phyloP scores from a whole-genome alignment of 192 early-diverging fungal genomes.

The Umbelopsis sp. region DNA sequence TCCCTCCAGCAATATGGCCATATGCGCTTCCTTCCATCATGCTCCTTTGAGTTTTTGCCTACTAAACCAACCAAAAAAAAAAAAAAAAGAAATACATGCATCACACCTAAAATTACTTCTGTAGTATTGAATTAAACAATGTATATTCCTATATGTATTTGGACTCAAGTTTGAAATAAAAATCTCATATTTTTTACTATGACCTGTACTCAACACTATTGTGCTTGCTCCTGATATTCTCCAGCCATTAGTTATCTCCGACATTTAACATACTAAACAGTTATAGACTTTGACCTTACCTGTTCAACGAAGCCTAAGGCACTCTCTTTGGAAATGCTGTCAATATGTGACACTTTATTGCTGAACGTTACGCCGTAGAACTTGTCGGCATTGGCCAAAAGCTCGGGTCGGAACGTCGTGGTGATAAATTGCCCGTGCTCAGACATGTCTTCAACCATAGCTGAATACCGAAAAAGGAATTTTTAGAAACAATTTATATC shows the following conservation, averaged over 20 bases:
- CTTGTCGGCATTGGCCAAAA: slow-evolving; percentile 89
- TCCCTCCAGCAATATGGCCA: no score
- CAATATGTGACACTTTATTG: slow-evolving; percentile 91
- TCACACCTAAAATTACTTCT: background rate
- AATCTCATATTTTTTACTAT: background rate
- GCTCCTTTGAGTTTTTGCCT: background rate
- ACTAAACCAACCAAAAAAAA: background rate
- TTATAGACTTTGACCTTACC: slow-evolving; percentile 22
- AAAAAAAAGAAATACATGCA: background rate
- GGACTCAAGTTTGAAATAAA: background rate
- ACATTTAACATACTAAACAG: background rate
- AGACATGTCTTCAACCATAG: slow-evolving; percentile 91
- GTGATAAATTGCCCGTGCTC: slow-evolving; percentile 93
- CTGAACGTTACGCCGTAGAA: slow-evolving; percentile 98
- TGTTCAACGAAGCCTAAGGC: slow-evolving; percentile 72
- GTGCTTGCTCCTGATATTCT: slow-evolving; percentile 23
- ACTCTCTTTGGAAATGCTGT: slow-evolving; percentile 70
- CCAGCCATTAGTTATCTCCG: background rate
- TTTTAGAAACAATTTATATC: background rate
- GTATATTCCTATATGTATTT: background rate
- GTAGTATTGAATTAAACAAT: background rate
- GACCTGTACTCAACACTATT: slow-evolving; percentile 12
- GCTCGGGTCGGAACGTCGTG: slow-evolving; percentile 97
- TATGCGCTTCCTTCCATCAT: no score
- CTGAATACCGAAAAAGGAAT: slow-evolving; percentile 27